These are phyloP conservation scores for Ambrosia artemisiifolia DNA, from an alignment of 129 eudicot species.

Conservation along the genomic window DNA sequence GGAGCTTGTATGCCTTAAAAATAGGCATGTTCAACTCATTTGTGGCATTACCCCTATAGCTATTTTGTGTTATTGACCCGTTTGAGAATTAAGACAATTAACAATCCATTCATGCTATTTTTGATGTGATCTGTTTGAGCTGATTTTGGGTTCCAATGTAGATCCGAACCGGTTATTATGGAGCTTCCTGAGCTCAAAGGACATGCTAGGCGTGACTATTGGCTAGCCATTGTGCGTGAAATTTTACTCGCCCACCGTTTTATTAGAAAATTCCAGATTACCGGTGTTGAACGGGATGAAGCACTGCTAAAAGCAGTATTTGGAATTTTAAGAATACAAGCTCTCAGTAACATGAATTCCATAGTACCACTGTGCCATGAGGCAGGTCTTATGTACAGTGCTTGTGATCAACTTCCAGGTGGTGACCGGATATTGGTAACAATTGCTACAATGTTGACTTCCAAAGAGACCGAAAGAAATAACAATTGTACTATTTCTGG, in stretches of 20 bases:
- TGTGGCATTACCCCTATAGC: neutral
- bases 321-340: conserved; percentile 83
- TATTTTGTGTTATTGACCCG: neutral
- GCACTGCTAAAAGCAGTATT: conserved; percentile 73
- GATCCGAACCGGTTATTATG: conserved; percentile 82
- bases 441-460: conserved; percentile 57
- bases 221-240: conserved; percentile 87
- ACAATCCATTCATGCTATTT: neutral
- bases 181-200: conserved; percentile 99
- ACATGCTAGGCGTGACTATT: conserved; percentile 85
- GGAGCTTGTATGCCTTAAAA: neutral
- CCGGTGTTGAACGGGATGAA: conserved; percentile 68
- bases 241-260: conserved; percentile 68
- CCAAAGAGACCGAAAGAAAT: conserved; percentile 40
- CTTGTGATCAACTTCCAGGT: conserved; percentile 90
- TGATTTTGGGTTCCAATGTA: conserved; percentile 38
- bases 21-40: neutral
- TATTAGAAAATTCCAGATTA: conserved; percentile 52
- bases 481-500: conserved; percentile 27
- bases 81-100: neutral
- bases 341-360: conserved; percentile 59
- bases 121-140: neutral
- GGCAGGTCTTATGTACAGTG: conserved; percentile 79
- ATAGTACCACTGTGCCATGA: conserved; percentile 49
- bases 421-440: conserved; percentile 81